phyloP scores from a whole-genome alignment of 768 basidiomycete species.

The Lactarius tabidus region DNA sequence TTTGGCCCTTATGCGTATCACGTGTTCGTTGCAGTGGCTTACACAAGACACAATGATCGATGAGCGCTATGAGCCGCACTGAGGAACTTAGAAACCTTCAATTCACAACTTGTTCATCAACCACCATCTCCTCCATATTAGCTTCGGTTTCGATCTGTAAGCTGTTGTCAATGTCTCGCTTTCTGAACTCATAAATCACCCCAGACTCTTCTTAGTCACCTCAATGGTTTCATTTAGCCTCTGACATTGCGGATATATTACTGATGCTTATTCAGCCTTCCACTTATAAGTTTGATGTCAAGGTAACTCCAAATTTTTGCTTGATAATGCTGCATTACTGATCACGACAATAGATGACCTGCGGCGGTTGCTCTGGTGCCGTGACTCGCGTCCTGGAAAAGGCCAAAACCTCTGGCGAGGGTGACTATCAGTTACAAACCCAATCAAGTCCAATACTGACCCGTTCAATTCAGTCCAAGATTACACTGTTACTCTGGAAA shows the following conservation, averaged over 20 bases:
- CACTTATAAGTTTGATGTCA: slow-evolving; percentile 77
- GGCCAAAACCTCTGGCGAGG: slow-evolving; percentile 12
- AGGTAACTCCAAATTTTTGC: slow-evolving; percentile 42
- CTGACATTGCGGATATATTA: background rate
- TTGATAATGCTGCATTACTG: background rate
- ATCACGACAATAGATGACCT: slow-evolving; percentile 65
- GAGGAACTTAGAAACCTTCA: background rate
- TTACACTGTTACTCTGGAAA: slow-evolving; percentile 61
- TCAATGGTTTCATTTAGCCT: slow-evolving; percentile 10
- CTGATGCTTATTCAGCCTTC: slow-evolving; percentile 30
- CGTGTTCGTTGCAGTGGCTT: background rate
- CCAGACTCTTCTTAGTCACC: background rate
- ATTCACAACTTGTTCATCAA: background rate
- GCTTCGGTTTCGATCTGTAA: background rate
- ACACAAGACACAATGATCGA: background rate
- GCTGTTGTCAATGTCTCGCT: background rate
- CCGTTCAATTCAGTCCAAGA: slow-evolving; percentile 39
- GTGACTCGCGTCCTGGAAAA: slow-evolving; percentile 71
- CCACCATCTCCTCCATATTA: background rate
- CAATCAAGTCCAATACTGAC: slow-evolving; percentile 26
- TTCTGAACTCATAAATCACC: background rate
- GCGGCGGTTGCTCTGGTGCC: slow-evolving; percentile 81
- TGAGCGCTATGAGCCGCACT: background rate
- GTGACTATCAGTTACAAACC: slow-evolving; percentile 3
- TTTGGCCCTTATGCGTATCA: background rate